Evolutionary conservation across 371 early-diverging fungal species (phyloP).

Genomic region (Mortierella sp.): DNA sequence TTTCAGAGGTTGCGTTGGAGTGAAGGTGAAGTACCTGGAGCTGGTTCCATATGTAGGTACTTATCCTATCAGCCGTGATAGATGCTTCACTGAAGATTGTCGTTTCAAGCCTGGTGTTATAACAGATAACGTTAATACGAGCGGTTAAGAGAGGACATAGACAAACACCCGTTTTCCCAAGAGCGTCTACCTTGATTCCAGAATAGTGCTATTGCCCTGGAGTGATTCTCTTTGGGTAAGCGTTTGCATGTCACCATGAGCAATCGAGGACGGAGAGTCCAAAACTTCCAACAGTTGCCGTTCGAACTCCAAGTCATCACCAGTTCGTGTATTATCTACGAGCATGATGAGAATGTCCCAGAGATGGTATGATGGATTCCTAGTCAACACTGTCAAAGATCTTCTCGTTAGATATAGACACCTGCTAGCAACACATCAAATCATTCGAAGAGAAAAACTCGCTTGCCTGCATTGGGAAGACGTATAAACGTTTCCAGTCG

Average conservation of each 20-base stretch:
- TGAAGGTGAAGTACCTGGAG: constrained; percentile 15
- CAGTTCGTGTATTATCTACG: not conserved
- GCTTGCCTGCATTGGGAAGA: constrained; percentile 27
- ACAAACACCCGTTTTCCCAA: too few relatives aligned
- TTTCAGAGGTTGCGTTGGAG: not conserved
- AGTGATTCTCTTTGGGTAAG: constrained; percentile 13
- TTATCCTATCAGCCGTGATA: constrained; percentile 23
- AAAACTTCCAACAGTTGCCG: constrained; percentile 4
- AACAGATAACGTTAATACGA: too few relatives aligned
- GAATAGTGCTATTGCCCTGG: not conserved
- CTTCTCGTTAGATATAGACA: not conserved
- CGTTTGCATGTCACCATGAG: not conserved
- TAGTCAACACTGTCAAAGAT: constrained; percentile 11
- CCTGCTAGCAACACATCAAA: not conserved
- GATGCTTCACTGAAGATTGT: constrained; percentile 12
- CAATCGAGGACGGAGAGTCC: not conserved
- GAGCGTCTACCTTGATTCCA: constrained; percentile 11
- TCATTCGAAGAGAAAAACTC: not conserved
- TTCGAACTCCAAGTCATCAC: not conserved
- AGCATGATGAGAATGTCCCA: constrained; percentile 26
- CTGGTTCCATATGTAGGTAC: constrained; percentile 24
- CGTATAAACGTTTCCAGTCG: constrained; percentile 13
- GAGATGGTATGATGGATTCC: constrained; percentile 30
- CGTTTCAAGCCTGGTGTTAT: constrained; percentile 9
- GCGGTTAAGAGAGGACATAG: not conserved